Base-by-base conservation (phyloP, 73 alveolate species). In the Stentor coeruleus region DNA sequence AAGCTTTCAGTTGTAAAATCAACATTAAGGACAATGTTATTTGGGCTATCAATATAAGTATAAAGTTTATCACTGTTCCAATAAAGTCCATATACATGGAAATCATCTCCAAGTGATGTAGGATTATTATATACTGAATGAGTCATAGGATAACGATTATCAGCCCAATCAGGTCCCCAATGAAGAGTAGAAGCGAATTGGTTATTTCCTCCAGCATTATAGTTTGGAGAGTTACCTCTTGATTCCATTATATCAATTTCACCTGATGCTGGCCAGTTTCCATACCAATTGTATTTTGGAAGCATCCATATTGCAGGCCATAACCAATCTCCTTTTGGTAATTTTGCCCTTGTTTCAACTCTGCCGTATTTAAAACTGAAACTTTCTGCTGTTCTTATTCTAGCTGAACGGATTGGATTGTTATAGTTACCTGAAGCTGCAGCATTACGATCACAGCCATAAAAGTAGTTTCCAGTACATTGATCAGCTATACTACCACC, bases 261-360 rank as follows among this genome's bases (percentile, higher is more conserved):
- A 4, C 95, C 98, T 75, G 92, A 84, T 3, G 90, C 89, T 0
- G 96, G 96, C 97, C 97, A 92, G 38, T 66, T 28, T 75, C 91
- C 97, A 38, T 81, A 81, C 49, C 83, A 92, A 39, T 90, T 77
- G 84, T 91, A 60, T 15, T 75, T 77, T 38, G 93, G 96, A 15
- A 93, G 91, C 97, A 93, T 88, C 98, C 98, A 93, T 75, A 93
- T 88, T n/a, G 97, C 95, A 20, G 98, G 98, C 98, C 98, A 93
- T 39, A 91, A 58, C 89, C 98, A 93, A 59, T 81, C 91, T 6
- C 94, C 95, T 81, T 42, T 82, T 3, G 98, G 98, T 0, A 91
- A 82, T 58, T 85, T 39, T 30, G 95, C 93, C 58, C 84, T 85
- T 39, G 92, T 90, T 86, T 91, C 95, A n/a, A 93, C 95, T 88